Base-by-base conservation (phyloP, 2,329 filamentous ascomycete species). In the Thielaviopsis euricoi region DNA sequence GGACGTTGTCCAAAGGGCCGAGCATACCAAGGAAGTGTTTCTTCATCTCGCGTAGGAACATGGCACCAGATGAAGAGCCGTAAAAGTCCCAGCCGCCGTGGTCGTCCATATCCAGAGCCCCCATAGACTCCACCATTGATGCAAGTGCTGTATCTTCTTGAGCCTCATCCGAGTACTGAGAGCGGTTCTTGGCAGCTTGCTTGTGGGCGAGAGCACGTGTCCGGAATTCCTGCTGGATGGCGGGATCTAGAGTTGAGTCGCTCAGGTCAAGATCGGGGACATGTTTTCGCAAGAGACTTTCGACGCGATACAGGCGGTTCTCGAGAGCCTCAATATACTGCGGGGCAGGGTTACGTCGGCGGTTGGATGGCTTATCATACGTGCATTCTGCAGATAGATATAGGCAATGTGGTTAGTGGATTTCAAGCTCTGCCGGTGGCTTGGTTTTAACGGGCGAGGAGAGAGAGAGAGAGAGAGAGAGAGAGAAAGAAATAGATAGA, bases 71-170 rank as follows among this genome's bases (percentile, higher is more conserved):
- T 0, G 91, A 96, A 62, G 87, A 86, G 53, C 93, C 93, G 66
- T 95, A 89, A 65, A 95, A 98, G 69, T 97, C 90, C 83, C 89
- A 95, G 64, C 93, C 83, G 49, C 91, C 91, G 64, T 84, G 82
- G 64, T 97, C 91, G 65, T 95, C 89, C 37, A 97, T 77, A 65
- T 97, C 91, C 19, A 98, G 77, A 67, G 90, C 87, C 40, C 91
- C 93, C 2, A 91, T 89, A 49, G 87, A 87, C 67, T 91, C 87
- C 59, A 97, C 89, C 91, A 98, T 97, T 26, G 90, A 95, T 66
- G 91, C 84, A 25, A 98, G 75, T 62, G 91, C 80, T 12, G 80
- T 81, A 63, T 91, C 88, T 51, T 83, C 77, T 29, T 77, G 77
- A 52, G 73, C 70, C 26, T 57, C 51, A 19, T 56, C 53, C 52